These are phyloP conservation scores for Vachellia collinsii DNA, from an alignment of 306 rosid species.

Conservation along the genomic window DNA sequence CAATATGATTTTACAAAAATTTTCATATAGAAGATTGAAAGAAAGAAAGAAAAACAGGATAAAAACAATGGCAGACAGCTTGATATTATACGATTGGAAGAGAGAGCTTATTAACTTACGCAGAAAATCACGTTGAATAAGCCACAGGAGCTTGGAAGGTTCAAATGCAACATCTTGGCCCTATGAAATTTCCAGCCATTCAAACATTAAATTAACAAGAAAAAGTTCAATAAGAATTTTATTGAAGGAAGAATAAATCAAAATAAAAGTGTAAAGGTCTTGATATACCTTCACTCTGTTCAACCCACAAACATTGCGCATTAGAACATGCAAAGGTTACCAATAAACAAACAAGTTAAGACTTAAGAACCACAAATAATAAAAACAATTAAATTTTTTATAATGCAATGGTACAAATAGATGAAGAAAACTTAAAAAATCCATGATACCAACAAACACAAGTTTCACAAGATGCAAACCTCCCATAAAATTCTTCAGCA, in stretches of 20 bases:
- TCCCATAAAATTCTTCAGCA: constrained; percentile 99
- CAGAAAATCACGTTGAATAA: constrained; percentile 97
- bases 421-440: constrained; percentile 7
- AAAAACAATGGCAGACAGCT: neutral
- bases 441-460: constrained; percentile 23
- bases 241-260: neutral
- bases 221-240: constrained; percentile 21
- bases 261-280: constrained; percentile 25
- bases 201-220: constrained; percentile 25
- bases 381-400: neutral
- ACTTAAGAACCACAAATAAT: constrained; percentile 43
- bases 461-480: constrained; percentile 55
- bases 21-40: neutral
- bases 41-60: neutral
- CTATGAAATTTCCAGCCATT: constrained; percentile 51
- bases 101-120: constrained; percentile 59
- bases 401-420: constrained; percentile 9
- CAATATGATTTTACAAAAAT: constrained; percentile 10
- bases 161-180: constrained; percentile 97
- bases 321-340: constrained; percentile 28
- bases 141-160: constrained; percentile 99
- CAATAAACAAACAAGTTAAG: constrained; percentile 46
- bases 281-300: constrained; percentile 89
- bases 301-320: constrained; percentile 42
- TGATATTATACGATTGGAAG: constrained; percentile 19